phyloP scores from a whole-genome alignment of 768 basidiomycete genomes.

The Lactarius psammicola region DNA sequence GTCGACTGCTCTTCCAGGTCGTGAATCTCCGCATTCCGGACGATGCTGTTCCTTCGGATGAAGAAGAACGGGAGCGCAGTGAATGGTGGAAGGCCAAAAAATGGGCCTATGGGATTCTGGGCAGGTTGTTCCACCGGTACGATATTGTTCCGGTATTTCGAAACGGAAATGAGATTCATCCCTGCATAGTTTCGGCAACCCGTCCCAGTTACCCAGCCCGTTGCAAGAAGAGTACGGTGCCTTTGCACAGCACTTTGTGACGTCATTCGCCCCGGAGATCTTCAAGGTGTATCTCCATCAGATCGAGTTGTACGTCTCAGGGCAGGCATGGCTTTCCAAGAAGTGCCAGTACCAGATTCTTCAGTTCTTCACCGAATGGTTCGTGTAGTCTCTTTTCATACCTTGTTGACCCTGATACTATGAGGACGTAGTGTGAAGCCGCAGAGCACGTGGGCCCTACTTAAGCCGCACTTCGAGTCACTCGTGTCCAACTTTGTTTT shows the following conservation, averaged over 20 bases:
- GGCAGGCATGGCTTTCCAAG: slow-evolving; percentile 74
- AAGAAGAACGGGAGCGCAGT: slow-evolving; percentile 70
- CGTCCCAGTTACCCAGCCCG: slow-evolving; percentile 76
- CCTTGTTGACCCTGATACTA: slow-evolving; percentile 4
- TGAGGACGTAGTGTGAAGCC: slow-evolving; percentile 70
- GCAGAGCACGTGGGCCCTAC: slow-evolving; percentile 82
- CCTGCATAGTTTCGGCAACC: slow-evolving; percentile 69
- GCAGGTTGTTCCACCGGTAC: slow-evolving; percentile 73
- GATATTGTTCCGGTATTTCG: not conserved
- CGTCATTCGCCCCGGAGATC: slow-evolving; percentile 82
- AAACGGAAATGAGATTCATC: not conserved
- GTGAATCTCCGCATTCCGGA: slow-evolving; percentile 69
- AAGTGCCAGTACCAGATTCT: slow-evolving; percentile 85
- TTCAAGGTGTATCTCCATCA: slow-evolving; percentile 72
- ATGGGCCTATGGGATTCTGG: slow-evolving; percentile 84
- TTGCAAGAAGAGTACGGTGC: slow-evolving; percentile 64
- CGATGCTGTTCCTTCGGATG: slow-evolving; percentile 64
- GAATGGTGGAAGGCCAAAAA: slow-evolving; percentile 95
- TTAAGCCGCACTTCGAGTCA: slow-evolving; percentile 80
- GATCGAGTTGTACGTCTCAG: slow-evolving; percentile 70
- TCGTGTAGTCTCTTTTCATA: slow-evolving; percentile 30
- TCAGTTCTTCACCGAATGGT: slow-evolving; percentile 88
- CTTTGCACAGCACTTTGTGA: slow-evolving; percentile 78
- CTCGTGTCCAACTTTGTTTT: slow-evolving; percentile 82
- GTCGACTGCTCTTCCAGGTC: slow-evolving; percentile 74